Conservation (phyloP, 306 rosid genomes). For the Quercus robur region DNA sequence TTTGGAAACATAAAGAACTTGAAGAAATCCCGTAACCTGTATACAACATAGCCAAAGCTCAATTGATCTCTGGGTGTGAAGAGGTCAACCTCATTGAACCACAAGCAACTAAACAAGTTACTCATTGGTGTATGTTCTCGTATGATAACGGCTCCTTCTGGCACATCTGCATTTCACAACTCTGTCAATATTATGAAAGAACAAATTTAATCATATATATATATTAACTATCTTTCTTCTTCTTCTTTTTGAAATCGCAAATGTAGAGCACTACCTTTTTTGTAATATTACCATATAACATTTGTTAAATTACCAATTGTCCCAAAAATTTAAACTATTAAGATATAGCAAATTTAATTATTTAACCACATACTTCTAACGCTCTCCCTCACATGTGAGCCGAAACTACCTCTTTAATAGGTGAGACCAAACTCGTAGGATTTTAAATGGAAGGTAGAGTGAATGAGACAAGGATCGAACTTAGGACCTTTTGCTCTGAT, state of each 20-base stretch:
- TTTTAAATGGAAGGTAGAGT: no score
- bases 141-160: slow-evolving; percentile 88
- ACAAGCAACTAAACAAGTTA: slow-evolving; percentile 92
- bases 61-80: slow-evolving; percentile 98
- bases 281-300: not conserved
- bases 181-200: slow-evolving; percentile 17
- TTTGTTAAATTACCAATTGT: no score
- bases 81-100: slow-evolving; percentile 97
- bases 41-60: slow-evolving; percentile 90
- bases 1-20: slow-evolving; percentile 88
- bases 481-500: no score
- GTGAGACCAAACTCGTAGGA: no score
- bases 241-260: no score
- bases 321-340: no score
- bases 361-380: no score
- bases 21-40: slow-evolving; percentile 67
- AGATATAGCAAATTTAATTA: no score
- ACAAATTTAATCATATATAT: not conserved
- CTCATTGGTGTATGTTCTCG: slow-evolving; percentile 77
- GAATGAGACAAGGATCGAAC: no score
- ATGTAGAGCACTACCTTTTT: no score
- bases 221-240: not conserved
- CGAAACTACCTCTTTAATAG: no score
- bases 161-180: slow-evolving; percentile 70
- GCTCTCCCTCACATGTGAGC: no score